These are phyloP conservation scores for Trichoderma orchidacearum DNA, from an alignment of 495 filamentous ascomycete species.

Conservation along the genomic window DNA sequence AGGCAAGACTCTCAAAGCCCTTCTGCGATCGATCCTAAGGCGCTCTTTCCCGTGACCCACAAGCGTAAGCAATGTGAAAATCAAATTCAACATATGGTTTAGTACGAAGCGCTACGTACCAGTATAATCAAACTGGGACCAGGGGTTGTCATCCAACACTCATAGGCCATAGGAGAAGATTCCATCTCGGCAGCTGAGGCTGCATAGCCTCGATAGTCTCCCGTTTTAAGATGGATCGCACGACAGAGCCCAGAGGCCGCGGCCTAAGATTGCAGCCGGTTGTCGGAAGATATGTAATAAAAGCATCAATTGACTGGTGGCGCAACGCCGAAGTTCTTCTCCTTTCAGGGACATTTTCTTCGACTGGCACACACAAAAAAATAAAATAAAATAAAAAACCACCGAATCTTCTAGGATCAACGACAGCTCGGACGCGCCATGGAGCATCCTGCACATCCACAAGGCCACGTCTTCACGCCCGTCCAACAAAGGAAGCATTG, in stretches of 20 bases:
- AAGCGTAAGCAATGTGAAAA: background rate
- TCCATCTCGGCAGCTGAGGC: too few species aligned
- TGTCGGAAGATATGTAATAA: background rate
- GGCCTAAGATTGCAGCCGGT: too few species aligned
- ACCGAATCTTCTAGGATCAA: background rate
- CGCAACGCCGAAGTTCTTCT: background rate
- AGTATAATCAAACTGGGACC: too few species aligned
- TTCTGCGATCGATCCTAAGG: background rate
- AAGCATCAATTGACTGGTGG: too few species aligned
- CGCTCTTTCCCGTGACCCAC: background rate
- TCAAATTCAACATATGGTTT: background rate
- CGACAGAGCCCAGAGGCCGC: too few species aligned
- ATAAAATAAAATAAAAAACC: background rate
- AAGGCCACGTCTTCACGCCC: background rate
- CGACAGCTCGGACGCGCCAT: background rate
- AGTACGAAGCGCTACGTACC: too few species aligned
- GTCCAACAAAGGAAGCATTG: background rate
- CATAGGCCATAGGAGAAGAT: too few species aligned
- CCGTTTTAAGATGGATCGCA: too few species aligned
- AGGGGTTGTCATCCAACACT: too few species aligned
- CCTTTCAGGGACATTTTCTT: background rate
- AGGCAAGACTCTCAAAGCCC: background rate
- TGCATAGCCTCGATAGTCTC: too few species aligned
- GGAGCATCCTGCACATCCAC: background rate
- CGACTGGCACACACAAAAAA: too few species aligned